These are phyloP conservation scores for Aspergillus bridgeri DNA, from an alignment of 495 filamentous ascomycete species.

Conservation along the genomic window DNA sequence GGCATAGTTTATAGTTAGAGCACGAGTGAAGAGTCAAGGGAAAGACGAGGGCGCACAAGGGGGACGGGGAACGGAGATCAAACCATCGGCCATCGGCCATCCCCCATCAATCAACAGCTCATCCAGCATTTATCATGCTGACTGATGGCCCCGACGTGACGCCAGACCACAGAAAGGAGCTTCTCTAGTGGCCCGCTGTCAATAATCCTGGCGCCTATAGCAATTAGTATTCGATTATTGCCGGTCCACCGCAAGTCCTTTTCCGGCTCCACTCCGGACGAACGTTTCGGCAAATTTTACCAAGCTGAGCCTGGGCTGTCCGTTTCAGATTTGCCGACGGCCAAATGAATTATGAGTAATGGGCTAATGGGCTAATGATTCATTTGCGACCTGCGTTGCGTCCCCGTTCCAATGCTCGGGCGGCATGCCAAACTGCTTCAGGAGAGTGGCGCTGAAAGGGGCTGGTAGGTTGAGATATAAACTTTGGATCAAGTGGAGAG, in stretches of 20 bases:
- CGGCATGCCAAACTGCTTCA: background rate
- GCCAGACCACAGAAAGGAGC: background rate
- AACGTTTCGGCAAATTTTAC: conserved; percentile 24
- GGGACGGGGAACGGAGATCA: background rate
- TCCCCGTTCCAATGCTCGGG: too few species aligned
- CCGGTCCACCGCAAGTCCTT: background rate
- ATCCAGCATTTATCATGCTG: background rate
- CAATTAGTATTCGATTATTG: background rate
- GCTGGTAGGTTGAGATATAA: background rate
- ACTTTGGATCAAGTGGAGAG: background rate
- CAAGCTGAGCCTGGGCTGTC: conserved; percentile 2
- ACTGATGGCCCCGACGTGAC: background rate
- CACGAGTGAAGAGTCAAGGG: background rate
- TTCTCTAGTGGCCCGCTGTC: background rate
- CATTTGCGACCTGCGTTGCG: too few species aligned
- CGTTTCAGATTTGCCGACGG: conserved; percentile 9
- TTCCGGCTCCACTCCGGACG: conserved; percentile 19
- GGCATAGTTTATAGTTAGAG: background rate
- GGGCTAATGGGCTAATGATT: too few species aligned
- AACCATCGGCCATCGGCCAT: background rate
- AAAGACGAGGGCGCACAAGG: background rate
- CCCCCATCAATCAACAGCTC: background rate
- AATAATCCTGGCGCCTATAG: background rate
- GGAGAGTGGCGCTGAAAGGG: background rate
- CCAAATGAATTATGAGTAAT: background rate